A percentile compares a stretch with the other conserved stretches of the same genome.
Evolutionary conservation across 2,329 filamentous ascomycete genomes (phyloP).

Genomic region (Fusarium sp.): DNA sequence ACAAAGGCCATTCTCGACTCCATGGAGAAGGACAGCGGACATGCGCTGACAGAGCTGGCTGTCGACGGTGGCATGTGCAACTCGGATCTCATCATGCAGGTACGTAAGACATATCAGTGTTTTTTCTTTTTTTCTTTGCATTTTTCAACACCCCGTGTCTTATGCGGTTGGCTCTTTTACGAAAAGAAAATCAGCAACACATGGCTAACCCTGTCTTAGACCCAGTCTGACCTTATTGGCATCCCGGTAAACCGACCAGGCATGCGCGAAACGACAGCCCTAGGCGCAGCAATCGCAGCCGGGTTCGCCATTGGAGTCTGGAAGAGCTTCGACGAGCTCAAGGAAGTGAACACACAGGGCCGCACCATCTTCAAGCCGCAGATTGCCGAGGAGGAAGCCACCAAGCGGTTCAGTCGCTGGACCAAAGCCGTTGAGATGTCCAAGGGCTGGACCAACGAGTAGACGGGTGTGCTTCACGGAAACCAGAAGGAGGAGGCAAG

Average conservation of each 20-base stretch:
- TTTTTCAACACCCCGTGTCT: background rate
- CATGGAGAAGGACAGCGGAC: slow-evolving; percentile 85
- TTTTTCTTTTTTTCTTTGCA: background rate
- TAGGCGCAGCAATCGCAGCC: slow-evolving; percentile 85
- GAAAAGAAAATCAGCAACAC: background rate
- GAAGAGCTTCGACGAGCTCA: slow-evolving; percentile 79
- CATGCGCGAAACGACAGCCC: slow-evolving; percentile 87
- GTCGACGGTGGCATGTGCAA: slow-evolving; percentile 90
- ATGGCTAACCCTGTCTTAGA: slow-evolving; percentile 56
- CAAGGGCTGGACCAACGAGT: slow-evolving; percentile 72
- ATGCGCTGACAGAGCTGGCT: slow-evolving; percentile 77
- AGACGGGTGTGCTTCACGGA: slow-evolving; percentile 3
- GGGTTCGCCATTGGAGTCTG: slow-evolving; percentile 82
- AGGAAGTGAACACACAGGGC: slow-evolving; percentile 77
- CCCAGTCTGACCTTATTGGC: slow-evolving; percentile 83
- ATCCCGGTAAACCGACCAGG: slow-evolving; percentile 82
- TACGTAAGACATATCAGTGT: slow-evolving; percentile 38
- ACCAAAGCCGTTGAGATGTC: slow-evolving; percentile 84
- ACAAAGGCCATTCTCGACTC: slow-evolving; percentile 85
- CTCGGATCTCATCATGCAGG: slow-evolving; percentile 83
- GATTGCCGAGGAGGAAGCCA: slow-evolving; percentile 70
- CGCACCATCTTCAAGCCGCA: slow-evolving; percentile 76
- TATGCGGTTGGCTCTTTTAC: slow-evolving; percentile 3
- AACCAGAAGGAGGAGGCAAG: background rate
- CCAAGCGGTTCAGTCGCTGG: slow-evolving; percentile 77